phyloP scores from a whole-genome alignment of 1,284 basidiomycete species.

The Cryptococcus depauperatus region DNA sequence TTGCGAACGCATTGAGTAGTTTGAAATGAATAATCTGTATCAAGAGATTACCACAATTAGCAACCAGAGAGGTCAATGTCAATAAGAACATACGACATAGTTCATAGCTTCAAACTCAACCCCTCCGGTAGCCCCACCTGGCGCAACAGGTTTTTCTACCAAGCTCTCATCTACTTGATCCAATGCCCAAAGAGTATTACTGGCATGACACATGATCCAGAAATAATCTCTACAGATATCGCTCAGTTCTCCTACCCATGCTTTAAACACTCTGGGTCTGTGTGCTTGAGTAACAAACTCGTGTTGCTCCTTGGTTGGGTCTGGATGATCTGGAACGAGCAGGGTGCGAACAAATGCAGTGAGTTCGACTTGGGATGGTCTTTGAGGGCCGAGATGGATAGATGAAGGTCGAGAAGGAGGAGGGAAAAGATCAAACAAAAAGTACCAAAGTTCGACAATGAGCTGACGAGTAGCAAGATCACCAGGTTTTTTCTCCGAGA shows the following conservation, averaged over 20 bases:
- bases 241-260: constrained; percentile 78
- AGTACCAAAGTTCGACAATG: constrained; percentile 73
- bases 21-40: constrained; percentile 72
- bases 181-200: constrained; percentile 81
- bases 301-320: constrained; percentile 49
- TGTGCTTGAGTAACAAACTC: constrained; percentile 83
- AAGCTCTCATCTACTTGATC: constrained; percentile 69
- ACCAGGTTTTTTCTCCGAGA: constrained; percentile 95
- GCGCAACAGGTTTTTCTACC: constrained; percentile 85
- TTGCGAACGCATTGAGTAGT: constrained; percentile 68
- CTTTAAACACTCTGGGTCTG: constrained; percentile 76
- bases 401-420: constrained; percentile 6
- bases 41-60: not conserved
- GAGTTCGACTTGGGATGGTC: constrained; percentile 13
- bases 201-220: constrained; percentile 94
- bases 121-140: constrained; percentile 95
- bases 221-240: constrained; percentile 93
- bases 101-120: constrained; percentile 96
- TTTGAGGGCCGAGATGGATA: constrained; percentile 23
- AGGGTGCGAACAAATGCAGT: constrained; percentile 31
- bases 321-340: constrained; percentile 39
- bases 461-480: constrained; percentile 82
- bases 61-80: not conserved
- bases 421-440: constrained; percentile 72
- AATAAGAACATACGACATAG: constrained; percentile 64